These are phyloP conservation scores for Gracilaria gracilis DNA, from an alignment of 23 red algal genomes.

Conservation along the genomic window DNA sequence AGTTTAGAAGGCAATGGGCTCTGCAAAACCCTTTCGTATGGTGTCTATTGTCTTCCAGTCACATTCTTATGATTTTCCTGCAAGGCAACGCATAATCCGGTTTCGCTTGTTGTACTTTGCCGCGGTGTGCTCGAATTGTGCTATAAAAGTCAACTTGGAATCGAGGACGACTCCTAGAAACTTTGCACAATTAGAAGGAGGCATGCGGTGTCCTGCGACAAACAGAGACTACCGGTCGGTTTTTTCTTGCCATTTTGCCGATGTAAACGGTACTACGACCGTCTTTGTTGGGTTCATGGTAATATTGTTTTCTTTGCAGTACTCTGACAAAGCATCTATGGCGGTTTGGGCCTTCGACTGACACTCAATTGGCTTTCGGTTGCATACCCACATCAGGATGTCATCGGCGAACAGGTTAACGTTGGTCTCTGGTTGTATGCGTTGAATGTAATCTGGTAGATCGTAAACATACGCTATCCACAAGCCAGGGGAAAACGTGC, in stretches of 20 bases:
- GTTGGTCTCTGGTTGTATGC: too few relatives aligned
- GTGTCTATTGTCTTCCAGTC: conserved; percentile 5
- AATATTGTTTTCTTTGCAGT: conserved; percentile 1
- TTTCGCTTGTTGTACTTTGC: not conserved
- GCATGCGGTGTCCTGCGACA: not conserved
- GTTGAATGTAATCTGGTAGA: not conserved
- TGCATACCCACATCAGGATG: not conserved
- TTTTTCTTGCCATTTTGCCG: not conserved
- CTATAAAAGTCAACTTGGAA: not conserved
- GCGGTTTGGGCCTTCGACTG: not conserved
- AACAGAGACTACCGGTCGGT: not conserved
- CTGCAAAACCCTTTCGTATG: not conserved
- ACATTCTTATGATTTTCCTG: not conserved
- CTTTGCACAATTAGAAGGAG: not conserved
- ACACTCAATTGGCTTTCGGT: too few relatives aligned
- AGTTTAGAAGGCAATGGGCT: not conserved
- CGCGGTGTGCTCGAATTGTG: not conserved
- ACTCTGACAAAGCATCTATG: not conserved
- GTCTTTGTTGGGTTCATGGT: conserved; percentile 1
- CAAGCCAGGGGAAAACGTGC: not conserved
- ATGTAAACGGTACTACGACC: not conserved
- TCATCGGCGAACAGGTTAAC: not conserved
- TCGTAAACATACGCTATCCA: not conserved
- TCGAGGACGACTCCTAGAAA: not conserved
- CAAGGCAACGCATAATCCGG: not conserved